Conservation (phyloP, 2,329 filamentous ascomycete genomes). For the Zymoseptoria tritici region DNA sequence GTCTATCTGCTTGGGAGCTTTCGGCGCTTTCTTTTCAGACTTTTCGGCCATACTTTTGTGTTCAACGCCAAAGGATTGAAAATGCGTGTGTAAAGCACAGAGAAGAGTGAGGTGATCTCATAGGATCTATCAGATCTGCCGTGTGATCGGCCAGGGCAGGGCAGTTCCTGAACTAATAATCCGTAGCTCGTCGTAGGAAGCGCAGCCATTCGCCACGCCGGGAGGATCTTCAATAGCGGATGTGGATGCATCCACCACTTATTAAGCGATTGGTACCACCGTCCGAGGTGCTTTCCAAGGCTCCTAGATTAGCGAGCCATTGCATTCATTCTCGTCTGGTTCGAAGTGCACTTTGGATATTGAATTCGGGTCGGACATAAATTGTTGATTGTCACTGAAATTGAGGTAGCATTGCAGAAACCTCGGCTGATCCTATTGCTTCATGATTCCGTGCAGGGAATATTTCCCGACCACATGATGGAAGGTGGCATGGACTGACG, state of each 20-base stretch:
- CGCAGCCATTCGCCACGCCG: background rate
- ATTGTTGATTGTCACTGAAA: background rate
- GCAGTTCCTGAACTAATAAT: background rate
- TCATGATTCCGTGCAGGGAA: background rate
- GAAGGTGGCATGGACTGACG: background rate
- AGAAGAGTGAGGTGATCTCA: background rate
- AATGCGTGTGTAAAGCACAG: background rate
- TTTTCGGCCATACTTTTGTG: background rate
- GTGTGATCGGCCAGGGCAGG: background rate
- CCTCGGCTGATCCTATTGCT: background rate
- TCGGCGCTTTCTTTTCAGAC: background rate
- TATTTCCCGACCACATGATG: background rate
- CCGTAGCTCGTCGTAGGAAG: background rate
- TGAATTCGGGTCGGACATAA: background rate
- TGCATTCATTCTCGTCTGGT: background rate
- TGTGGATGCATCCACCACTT: background rate
- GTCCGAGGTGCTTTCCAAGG: background rate
- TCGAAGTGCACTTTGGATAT: background rate
- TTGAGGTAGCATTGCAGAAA: background rate
- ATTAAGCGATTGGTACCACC: background rate
- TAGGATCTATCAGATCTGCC: background rate
- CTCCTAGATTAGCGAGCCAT: background rate
- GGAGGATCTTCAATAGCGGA: background rate
- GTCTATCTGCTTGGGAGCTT: slow-evolving; percentile 4
- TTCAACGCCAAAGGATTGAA: background rate